Conservation (phyloP, 805 yeast species). For the Ogataea pilisensis region DNA sequence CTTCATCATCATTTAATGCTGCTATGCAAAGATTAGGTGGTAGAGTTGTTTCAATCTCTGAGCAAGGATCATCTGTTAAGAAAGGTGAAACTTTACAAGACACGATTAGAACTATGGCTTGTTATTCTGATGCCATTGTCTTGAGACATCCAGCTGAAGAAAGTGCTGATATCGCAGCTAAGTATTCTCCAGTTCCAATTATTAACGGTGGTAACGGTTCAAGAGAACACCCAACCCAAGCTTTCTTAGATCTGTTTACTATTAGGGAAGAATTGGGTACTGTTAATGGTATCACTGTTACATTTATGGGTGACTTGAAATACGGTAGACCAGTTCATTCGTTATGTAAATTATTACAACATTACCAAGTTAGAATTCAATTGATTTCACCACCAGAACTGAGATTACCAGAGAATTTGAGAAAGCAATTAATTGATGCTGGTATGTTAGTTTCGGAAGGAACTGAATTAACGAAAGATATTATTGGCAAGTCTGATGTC, state of each 20-base stretch:
- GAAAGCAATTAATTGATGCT: slow-evolving; percentile 57
- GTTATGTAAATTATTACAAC: slow-evolving; percentile 80
- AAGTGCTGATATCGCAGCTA: slow-evolving; percentile 91
- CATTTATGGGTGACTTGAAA: slow-evolving; percentile 98
- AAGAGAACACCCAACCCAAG: slow-evolving; percentile 98
- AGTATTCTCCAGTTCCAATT: slow-evolving; percentile 94
- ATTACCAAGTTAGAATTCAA: slow-evolving; percentile 90
- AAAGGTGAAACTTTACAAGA: slow-evolving; percentile 98
- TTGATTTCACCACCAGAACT: slow-evolving; percentile 88
- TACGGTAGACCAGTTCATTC: slow-evolving; percentile 99
- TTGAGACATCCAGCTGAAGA: slow-evolving; percentile 94
- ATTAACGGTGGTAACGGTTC: slow-evolving; percentile 98
- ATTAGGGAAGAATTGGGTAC: slow-evolving; percentile 99
- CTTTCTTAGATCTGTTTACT: slow-evolving; percentile 93
- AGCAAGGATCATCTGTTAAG: slow-evolving; percentile 87
- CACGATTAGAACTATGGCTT: slow-evolving; percentile 89
- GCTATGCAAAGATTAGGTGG: slow-evolving; percentile 99
- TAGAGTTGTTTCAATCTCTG: slow-evolving; percentile 82
- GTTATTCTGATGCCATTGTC: slow-evolving; percentile 95
- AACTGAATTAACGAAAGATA: slow-evolving; percentile 73
- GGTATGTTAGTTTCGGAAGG: slow-evolving; percentile 74
- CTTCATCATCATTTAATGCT: slow-evolving; percentile 94
- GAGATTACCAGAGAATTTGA: slow-evolving; percentile 71
- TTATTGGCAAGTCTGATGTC: slow-evolving; percentile 88
- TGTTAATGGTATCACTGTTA: slow-evolving; percentile 94